These are phyloP conservation scores for Hypericum androsaemum DNA, from an alignment of 345 rosid species.

Conservation along the genomic window DNA sequence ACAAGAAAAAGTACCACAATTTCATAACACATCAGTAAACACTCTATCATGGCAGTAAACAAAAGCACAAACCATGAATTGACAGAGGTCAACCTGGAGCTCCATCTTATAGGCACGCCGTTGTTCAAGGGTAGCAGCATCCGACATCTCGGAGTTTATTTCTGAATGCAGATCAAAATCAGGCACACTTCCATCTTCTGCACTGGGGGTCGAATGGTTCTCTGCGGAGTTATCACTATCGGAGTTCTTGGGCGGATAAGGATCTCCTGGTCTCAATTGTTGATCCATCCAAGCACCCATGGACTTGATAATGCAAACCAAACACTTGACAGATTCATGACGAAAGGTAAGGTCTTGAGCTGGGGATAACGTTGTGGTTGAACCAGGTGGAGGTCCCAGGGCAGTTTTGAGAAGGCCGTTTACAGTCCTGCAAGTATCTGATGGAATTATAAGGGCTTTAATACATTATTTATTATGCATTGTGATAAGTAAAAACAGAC, in stretches of 20 bases:
- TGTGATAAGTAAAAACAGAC: background rate
- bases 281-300: constrained; percentile 97
- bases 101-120: constrained; percentile 87
- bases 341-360: constrained; percentile 82
- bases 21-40: constrained; percentile 2
- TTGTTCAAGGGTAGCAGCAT: constrained; percentile 80
- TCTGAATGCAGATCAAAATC: constrained; percentile 70
- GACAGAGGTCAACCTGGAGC: constrained; percentile 55
- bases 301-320: constrained; percentile 72
- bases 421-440: constrained; percentile 97
- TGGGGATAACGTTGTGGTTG: constrained; percentile 65
- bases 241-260: constrained; percentile 38
- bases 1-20: background rate
- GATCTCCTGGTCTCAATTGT: constrained; percentile 55
- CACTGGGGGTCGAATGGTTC: constrained; percentile 32
- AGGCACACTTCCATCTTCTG: constrained; percentile 48
- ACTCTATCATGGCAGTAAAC: background rate
- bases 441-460: constrained; percentile 85
- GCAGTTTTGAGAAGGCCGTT: constrained; percentile 94
- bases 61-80: background rate
- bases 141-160: constrained; percentile 54
- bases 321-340: constrained; percentile 92
- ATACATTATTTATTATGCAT: constrained; percentile 30
- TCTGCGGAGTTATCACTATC: constrained; percentile 48
- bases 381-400: constrained; percentile 89